Evolutionary conservation across 1,139 yeast genomes (phyloP).

Genomic region (Tardiomyces depauwii): DNA sequence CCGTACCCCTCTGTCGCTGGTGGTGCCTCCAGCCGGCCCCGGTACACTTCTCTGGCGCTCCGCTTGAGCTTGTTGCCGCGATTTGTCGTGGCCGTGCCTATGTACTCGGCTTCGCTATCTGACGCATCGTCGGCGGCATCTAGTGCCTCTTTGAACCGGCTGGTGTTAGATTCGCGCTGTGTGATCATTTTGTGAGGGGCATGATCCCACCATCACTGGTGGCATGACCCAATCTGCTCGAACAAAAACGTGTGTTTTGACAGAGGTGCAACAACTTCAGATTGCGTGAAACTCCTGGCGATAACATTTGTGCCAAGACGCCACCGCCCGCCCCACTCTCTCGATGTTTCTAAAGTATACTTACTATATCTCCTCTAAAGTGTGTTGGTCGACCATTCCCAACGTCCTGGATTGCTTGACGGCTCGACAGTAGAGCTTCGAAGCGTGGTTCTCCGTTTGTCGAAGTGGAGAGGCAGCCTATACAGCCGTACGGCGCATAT

Average conservation of each 20-base stretch:
- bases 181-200: too few species aligned
- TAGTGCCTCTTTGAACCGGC: constrained; percentile 11
- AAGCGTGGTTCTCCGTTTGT: too few species aligned
- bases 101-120: constrained; percentile 14
- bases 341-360: background rate
- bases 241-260: too few species aligned
- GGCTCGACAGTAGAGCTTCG: too few species aligned
- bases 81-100: constrained; percentile 29
- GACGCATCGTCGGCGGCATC: constrained; percentile 12
- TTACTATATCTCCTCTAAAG: constrained; percentile 1
- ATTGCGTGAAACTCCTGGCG: too few species aligned
- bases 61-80: constrained; percentile 51
- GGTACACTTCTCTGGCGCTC: constrained; percentile 31
- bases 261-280: too few species aligned
- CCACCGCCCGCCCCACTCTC: background rate
- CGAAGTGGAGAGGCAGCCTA: too few species aligned
- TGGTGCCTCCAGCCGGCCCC: constrained; percentile 28
- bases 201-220: too few species aligned
- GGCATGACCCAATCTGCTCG: too few species aligned
- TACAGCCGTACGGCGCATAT: too few species aligned
- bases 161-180: background rate
- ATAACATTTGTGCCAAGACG: too few species aligned
- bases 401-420: background rate
- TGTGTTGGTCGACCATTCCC: background rate
- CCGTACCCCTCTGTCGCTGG: constrained; percentile 19